A percentile compares a stretch with the other conserved stretches of the same genome.
These are phyloP conservation scores for Coemansia sp. DNA, from an alignment of 192 early-diverging fungal genomes.

Conservation along the genomic window DNA sequence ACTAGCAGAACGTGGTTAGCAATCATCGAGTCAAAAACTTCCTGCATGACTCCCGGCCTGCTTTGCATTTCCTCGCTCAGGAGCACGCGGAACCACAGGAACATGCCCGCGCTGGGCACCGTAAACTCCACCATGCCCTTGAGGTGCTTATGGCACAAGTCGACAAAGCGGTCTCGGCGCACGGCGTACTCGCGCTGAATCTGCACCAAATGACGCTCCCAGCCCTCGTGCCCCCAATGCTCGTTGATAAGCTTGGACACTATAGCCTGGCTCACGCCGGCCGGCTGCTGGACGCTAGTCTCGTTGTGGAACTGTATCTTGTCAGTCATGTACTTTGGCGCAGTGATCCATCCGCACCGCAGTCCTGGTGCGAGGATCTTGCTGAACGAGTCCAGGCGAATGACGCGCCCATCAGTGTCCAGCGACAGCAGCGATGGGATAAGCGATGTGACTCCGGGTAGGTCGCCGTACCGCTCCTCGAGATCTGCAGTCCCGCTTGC, in stretches of 20 bases:
- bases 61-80: slow-evolving; percentile 35
- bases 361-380: slow-evolving; percentile 87
- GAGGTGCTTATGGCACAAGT: slow-evolving; percentile 59
- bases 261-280: slow-evolving; percentile 75
- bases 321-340: slow-evolving; percentile 64
- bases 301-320: slow-evolving; percentile 78
- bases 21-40: slow-evolving; percentile 60
- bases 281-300: slow-evolving; percentile 78
- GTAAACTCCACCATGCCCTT: slow-evolving; percentile 56
- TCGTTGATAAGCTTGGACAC: slow-evolving; percentile 65
- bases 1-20: slow-evolving; percentile 67
- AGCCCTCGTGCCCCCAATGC: slow-evolving; percentile 77
- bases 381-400: slow-evolving; percentile 89
- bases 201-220: slow-evolving; percentile 62
- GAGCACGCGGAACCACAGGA: slow-evolving; percentile 76
- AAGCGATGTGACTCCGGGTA: slow-evolving; percentile 29
- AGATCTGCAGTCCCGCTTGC: not conserved
- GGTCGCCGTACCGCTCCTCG: slow-evolving; percentile 18
- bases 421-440: slow-evolving; percentile 82
- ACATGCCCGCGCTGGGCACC: slow-evolving; percentile 78
- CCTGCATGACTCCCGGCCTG: slow-evolving; percentile 52
- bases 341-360: slow-evolving; percentile 77
- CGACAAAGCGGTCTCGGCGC: slow-evolving; percentile 66
- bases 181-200: slow-evolving; percentile 72
- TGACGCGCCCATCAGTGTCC: slow-evolving; percentile 81